phyloP scores from a whole-genome alignment of 2,329 filamentous ascomycete genomes.

The Magnaporthales sp. region DNA sequence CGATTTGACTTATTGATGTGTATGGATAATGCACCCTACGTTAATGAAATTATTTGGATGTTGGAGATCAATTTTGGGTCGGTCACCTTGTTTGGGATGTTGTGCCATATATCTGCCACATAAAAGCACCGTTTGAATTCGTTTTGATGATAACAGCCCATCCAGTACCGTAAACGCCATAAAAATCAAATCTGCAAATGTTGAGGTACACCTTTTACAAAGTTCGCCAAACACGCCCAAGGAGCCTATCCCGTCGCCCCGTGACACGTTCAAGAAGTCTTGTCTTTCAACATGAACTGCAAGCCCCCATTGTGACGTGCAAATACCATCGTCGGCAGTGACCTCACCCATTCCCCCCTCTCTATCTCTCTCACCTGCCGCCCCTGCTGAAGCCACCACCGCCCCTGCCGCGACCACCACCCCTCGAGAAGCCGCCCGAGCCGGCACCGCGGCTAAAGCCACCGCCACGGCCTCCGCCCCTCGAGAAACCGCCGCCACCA shows the following conservation, averaged over 20 bases:
- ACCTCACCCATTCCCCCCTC: neutral
- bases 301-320: neutral
- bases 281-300: neutral
- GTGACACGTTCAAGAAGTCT: neutral
- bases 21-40: neutral
- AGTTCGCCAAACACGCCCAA: neutral
- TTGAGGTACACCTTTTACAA: neutral
- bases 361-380: conserved; percentile 4
- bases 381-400: conserved; percentile 19
- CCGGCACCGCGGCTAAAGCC: conserved; percentile 19
- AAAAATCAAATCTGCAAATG: conserved; percentile 1
- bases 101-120: neutral
- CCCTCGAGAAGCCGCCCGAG: conserved; percentile 21
- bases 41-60: neutral
- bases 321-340: neutral
- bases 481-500: conserved; percentile 16
- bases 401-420: conserved; percentile 16
- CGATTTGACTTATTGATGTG: neutral
- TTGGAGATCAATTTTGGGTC: neutral
- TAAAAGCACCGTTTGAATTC: neutral
- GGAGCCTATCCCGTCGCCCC: neutral
- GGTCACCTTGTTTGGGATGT: neutral
- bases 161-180: conserved; percentile 1
- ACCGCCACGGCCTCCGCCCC: conserved; percentile 20
- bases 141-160: neutral